A percentile compares a stretch with the other conserved stretches of the same genome.
Conservation (phyloP, 345 rosid genomes). For the Aegle marmelos region DNA sequence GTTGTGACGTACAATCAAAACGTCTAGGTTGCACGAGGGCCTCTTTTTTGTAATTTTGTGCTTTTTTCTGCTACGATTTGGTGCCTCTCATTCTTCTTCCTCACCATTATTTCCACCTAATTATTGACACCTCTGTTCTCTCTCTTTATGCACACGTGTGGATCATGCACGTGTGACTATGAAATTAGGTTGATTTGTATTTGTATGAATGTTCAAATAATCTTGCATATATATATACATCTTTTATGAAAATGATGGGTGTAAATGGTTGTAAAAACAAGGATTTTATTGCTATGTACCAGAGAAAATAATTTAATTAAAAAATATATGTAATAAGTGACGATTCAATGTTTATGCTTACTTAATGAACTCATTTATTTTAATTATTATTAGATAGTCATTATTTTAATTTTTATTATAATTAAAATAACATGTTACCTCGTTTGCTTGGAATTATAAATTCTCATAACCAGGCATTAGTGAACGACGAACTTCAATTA, state of each 20-base stretch:
- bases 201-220: background rate
- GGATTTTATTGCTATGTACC: background rate
- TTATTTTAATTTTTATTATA: too few relatives aligned
- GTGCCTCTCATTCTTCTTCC: constrained; percentile 5
- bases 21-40: constrained; percentile 77
- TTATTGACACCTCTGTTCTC: constrained; percentile 14
- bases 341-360: too few relatives aligned
- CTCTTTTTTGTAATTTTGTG: constrained; percentile 56
- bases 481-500: background rate
- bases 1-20: constrained; percentile 37
- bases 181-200: background rate
- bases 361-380: too few relatives aligned
- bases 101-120: constrained; percentile 11
- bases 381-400: too few relatives aligned
- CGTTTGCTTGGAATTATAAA: background rate
- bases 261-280: background rate
- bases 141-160: background rate
- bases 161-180: background rate
- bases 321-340: too few relatives aligned
- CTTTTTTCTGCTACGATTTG: constrained; percentile 26
- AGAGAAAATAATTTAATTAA: too few relatives aligned
- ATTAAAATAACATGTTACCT: background rate
- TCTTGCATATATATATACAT: background rate
- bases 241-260: background rate
- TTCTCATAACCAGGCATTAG: background rate